These are phyloP conservation scores for Hymenoscyphus albidus DNA, from an alignment of 2,329 filamentous ascomycete genomes.

Conservation along the genomic window DNA sequence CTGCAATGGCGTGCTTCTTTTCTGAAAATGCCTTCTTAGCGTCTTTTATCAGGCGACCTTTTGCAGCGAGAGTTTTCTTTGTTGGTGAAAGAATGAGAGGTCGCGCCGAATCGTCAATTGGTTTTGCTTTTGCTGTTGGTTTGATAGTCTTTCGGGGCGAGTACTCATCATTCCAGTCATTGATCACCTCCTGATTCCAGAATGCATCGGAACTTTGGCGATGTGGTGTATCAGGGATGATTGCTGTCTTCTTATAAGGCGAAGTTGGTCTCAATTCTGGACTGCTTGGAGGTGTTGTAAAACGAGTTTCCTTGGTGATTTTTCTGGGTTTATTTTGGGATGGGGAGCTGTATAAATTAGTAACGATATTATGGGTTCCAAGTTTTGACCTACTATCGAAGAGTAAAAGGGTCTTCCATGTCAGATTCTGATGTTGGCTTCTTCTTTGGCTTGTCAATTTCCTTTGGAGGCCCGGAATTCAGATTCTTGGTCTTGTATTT, in stretches of 20 bases:
- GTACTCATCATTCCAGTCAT: constrained; percentile 62
- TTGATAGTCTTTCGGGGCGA: constrained; percentile 46
- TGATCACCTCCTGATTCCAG: constrained; percentile 55
- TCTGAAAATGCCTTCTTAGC: constrained; percentile 59
- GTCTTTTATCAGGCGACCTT: constrained; percentile 37
- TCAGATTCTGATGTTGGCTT: constrained; percentile 17
- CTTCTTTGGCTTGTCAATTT: constrained; percentile 6
- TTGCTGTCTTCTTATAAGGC: constrained; percentile 31
- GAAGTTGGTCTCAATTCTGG: constrained; percentile 27
- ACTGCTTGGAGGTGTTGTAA: constrained; percentile 31
- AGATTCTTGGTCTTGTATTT: background rate
- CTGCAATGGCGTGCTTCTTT: constrained; percentile 59
- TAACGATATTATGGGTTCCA: background rate
- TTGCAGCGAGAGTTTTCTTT: constrained; percentile 35
- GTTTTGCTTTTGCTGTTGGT: constrained; percentile 29
- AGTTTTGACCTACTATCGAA: constrained; percentile 22
- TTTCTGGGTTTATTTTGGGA: constrained; percentile 23
- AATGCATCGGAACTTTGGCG: constrained; percentile 53
- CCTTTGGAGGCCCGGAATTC: background rate
- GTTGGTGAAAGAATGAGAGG: constrained; percentile 17
- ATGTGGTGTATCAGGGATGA: constrained; percentile 53
- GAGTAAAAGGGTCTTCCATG: constrained; percentile 24
- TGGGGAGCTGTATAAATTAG: constrained; percentile 24
- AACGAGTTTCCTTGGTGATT: constrained; percentile 21
- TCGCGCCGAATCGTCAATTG: constrained; percentile 14